Evolutionary conservation across 352 stramenopile species (phyloP).

Genomic region (Halophytophthora batemanensis): DNA sequence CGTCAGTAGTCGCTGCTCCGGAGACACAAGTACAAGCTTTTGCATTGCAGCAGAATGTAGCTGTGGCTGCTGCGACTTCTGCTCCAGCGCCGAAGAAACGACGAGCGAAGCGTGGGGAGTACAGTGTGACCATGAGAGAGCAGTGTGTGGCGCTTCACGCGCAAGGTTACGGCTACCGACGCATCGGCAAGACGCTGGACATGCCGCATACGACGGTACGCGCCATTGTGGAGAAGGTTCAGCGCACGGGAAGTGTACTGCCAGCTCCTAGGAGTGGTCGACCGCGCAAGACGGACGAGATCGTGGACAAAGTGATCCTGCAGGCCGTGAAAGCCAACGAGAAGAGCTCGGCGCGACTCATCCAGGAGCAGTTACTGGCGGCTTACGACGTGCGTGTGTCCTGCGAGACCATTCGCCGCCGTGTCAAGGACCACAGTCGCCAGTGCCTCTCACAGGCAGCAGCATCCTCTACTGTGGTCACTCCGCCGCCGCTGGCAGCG

Average conservation of each 20-base stretch:
- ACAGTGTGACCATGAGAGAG: constrained; percentile 53
- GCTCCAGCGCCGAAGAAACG: constrained; percentile 9
- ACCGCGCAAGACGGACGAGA: constrained; percentile 60
- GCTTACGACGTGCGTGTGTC: constrained; percentile 55
- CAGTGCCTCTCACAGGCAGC: constrained; percentile 14
- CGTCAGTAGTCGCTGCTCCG: no score
- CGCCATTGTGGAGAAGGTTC: constrained; percentile 63
- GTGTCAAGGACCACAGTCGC: constrained; percentile 59
- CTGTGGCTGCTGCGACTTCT: not conserved
- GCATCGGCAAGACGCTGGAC: constrained; percentile 53
- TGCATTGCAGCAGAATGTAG: not conserved
- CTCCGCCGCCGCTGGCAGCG: not conserved
- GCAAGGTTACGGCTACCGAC: constrained; percentile 52
- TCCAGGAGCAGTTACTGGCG: constrained; percentile 49
- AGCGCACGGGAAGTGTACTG: constrained; percentile 46
- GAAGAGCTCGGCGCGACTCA: constrained; percentile 55
- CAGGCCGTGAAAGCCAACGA: constrained; percentile 53
- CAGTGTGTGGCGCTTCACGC: constrained; percentile 50
- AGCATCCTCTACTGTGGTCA: not conserved
- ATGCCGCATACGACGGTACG: constrained; percentile 75
- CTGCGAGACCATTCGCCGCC: constrained; percentile 66
- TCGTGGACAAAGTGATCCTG: constrained; percentile 64
- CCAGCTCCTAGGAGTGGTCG: constrained; percentile 52
- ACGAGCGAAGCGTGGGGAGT: constrained; percentile 46
- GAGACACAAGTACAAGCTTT: no score